Percentiles rank a stretch among this genome's conserved stretches.
Conservation (phyloP, 2,329 filamentous ascomycete genomes). For the Colletotrichum sp. region DNA sequence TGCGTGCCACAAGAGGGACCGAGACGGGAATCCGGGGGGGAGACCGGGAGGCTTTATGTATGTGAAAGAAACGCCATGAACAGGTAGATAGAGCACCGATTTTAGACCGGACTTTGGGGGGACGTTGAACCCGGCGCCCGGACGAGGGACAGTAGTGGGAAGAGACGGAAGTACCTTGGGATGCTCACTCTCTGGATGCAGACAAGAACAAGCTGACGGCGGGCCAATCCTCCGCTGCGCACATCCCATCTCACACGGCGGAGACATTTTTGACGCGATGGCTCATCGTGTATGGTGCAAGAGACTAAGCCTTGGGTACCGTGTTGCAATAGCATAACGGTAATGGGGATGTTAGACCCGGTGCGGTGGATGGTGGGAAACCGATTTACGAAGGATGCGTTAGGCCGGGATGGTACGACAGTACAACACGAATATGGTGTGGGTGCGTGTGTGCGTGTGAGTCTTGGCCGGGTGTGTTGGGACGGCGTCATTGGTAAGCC, state of each 20-base stretch:
- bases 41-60: conserved; percentile 4
- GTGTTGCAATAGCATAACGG: conserved; percentile 11
- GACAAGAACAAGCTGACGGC: neutral
- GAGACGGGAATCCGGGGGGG: neutral
- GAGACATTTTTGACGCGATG: conserved; percentile 5
- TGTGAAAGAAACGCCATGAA: neutral
- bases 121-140: conserved; percentile 10
- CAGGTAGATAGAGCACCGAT: neutral
- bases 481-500: conserved; percentile 14
- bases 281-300: conserved; percentile 7
- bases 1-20: neutral
- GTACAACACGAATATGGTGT: neutral
- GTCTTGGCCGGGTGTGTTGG: neutral
- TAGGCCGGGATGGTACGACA: conserved; percentile 7
- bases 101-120: conserved; percentile 6
- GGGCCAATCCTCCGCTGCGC: neutral
- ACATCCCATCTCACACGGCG: neutral
- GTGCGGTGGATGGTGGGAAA: neutral
- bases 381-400: conserved; percentile 9
- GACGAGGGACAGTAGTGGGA: neutral
- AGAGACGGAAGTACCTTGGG: neutral
- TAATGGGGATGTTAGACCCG: neutral
- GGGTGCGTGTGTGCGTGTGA: neutral
- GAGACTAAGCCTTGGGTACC: neutral
- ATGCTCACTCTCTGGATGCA: neutral